Conservation (phyloP, 306 rosid species). For the Pyrus bretschneideri region DNA sequence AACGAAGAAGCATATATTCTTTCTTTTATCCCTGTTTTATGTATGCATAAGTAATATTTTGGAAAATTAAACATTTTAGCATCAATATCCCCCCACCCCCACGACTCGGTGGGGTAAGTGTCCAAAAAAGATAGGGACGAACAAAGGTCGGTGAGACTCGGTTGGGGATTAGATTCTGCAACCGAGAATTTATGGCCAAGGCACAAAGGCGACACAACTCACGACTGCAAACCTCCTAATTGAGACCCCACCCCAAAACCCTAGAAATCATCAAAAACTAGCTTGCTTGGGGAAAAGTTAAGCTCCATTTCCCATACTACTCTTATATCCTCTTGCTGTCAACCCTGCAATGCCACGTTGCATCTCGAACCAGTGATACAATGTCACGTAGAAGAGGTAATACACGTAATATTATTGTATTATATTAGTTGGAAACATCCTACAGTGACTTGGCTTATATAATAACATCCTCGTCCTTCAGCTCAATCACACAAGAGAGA, state of each 20-base stretch:
- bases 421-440: not conserved
- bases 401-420: not conserved
- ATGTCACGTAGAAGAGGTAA: not conserved
- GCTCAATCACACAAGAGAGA: not conserved
- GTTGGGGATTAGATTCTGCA: constrained; percentile 14
- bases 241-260: not conserved
- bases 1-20: constrained; percentile 4
- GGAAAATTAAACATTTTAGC: not conserved
- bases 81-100: not conserved
- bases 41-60: not conserved
- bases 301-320: not conserved
- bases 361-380: not conserved
- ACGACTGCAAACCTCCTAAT: not conserved
- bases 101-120: not conserved
- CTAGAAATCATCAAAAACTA: not conserved
- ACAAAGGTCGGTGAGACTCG: constrained; percentile 5
- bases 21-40: not conserved
- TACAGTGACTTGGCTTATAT: not conserved
- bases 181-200: constrained; percentile 29
- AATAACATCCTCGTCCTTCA: not conserved
- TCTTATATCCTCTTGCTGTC: not conserved
- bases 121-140: not conserved
- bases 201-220: not conserved
- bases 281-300: not conserved
- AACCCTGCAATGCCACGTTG: not conserved